phyloP scores from a whole-genome alignment of 352 stramenopile species.

The Globisporangium megalacanthum region DNA sequence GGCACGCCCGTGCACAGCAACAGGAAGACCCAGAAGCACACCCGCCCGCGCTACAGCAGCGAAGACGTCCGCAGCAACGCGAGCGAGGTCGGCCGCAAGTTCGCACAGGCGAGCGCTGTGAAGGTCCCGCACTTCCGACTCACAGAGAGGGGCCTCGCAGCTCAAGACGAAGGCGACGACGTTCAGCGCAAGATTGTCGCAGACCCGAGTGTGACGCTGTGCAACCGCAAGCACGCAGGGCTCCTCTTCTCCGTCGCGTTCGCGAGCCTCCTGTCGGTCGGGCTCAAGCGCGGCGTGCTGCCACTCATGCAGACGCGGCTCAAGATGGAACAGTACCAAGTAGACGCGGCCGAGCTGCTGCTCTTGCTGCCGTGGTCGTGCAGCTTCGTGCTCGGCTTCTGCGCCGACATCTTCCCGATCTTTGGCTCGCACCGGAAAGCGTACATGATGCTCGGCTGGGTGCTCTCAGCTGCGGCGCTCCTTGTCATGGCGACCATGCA shows the following conservation, averaged over 20 bases:
- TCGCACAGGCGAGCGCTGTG: neutral
- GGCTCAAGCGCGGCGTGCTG: slow-evolving; percentile 40
- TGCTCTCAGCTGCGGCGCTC: slow-evolving; percentile 19
- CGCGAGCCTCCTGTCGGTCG: slow-evolving; percentile 33
- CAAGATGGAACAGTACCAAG: slow-evolving; percentile 31
- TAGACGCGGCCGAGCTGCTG: slow-evolving; percentile 28
- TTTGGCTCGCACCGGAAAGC: slow-evolving; percentile 14
- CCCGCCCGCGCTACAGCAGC: neutral
- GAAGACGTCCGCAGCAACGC: neutral
- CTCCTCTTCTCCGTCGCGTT: slow-evolving; percentile 31
- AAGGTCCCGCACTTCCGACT: neutral
- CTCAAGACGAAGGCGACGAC: neutral
- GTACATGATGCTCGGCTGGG: slow-evolving; percentile 23
- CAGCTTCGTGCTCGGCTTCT: slow-evolving; percentile 17
- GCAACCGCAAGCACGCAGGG: slow-evolving; percentile 23
- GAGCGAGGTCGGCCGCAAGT: neutral
- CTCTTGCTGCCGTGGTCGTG: slow-evolving; percentile 39
- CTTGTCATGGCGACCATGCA: slow-evolving; percentile 27
- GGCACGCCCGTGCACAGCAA: neutral
- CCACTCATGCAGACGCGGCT: slow-evolving; percentile 30
- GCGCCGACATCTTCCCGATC: slow-evolving; percentile 19
- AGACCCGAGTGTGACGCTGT: slow-evolving; percentile 12
- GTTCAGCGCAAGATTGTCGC: neutral
- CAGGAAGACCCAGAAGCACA: neutral
- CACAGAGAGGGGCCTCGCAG: neutral